These are phyloP conservation scores for Neoarthrinium moseri DNA, from an alignment of 2,329 filamentous ascomycete genomes.

Conservation along the genomic window DNA sequence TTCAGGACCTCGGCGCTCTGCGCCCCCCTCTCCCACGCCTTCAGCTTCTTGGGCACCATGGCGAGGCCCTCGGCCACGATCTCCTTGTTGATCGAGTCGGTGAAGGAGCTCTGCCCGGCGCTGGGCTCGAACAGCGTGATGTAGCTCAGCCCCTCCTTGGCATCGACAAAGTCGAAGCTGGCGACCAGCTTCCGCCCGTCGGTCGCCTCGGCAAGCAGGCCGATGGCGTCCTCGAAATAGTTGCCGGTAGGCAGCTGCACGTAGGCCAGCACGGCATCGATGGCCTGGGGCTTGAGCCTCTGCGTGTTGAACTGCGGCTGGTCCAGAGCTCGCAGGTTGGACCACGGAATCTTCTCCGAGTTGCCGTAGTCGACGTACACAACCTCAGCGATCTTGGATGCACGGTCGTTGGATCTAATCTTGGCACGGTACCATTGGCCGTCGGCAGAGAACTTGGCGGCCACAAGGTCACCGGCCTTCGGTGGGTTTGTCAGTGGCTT, in stretches of 20 bases:
- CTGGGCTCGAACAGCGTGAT: constrained; percentile 85
- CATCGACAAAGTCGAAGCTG: constrained; percentile 81
- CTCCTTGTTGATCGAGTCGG: constrained; percentile 87
- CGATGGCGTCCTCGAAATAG: constrained; percentile 79
- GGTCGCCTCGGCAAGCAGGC: constrained; percentile 72
- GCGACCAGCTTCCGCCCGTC: constrained; percentile 79
- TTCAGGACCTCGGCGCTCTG: constrained; percentile 70
- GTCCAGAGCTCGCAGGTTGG: constrained; percentile 75
- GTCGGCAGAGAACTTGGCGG: constrained; percentile 87
- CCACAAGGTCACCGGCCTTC: constrained; percentile 88
- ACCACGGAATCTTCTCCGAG: constrained; percentile 84
- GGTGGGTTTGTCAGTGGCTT: constrained; percentile 71
- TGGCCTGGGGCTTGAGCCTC: constrained; percentile 83
- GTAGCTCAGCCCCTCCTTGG: constrained; percentile 77
- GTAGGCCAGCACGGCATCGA: constrained; percentile 84
- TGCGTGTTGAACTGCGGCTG: constrained; percentile 75
- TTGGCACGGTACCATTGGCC: constrained; percentile 92
- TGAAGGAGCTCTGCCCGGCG: constrained; percentile 51
- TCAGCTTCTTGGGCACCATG: constrained; percentile 90
- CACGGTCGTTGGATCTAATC: constrained; percentile 88
- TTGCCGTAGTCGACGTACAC: constrained; percentile 97
- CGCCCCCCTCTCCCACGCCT: constrained; percentile 78
- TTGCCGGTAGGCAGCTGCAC: constrained; percentile 84
- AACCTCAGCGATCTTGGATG: constrained; percentile 84
- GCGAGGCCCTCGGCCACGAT: constrained; percentile 80